Evolutionary conservation across 2,329 filamentous ascomycete species (phyloP).

Genomic region (Cladosporium sp.): DNA sequence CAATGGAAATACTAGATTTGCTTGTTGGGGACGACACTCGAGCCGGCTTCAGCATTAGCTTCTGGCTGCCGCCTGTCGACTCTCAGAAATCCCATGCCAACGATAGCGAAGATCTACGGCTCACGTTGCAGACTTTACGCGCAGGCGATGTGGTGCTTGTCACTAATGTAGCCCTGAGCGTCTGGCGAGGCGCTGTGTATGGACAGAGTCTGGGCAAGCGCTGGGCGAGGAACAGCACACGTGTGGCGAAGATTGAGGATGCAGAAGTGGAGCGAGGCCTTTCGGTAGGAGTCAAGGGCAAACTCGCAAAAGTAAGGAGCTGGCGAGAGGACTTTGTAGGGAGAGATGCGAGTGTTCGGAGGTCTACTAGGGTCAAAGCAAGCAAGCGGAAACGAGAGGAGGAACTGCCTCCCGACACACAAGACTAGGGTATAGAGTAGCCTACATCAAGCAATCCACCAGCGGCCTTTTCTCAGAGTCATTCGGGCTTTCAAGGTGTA

Average conservation of each 20-base stretch:
- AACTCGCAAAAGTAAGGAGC: constrained; percentile 60
- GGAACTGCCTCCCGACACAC: constrained; percentile 29
- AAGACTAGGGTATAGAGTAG: constrained; percentile 1
- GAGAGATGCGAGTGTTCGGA: constrained; percentile 2
- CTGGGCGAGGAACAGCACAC: constrained; percentile 60
- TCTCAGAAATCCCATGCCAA: constrained; percentile 19
- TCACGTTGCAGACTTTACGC: constrained; percentile 46
- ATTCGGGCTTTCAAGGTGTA: too few relatives aligned
- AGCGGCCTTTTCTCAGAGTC: too few relatives aligned
- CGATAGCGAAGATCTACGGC: constrained; percentile 33
- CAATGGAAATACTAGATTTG: constrained; percentile 65
- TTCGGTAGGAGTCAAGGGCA: constrained; percentile 54
- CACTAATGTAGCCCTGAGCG: constrained; percentile 69
- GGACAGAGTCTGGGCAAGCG: constrained; percentile 72
- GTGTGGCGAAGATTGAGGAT: constrained; percentile 9
- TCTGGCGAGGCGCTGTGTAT: constrained; percentile 71
- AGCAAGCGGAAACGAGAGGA: constrained; percentile 14
- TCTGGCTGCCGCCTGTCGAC: constrained; percentile 60
- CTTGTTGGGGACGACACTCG: constrained; percentile 80
- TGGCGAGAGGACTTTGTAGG: constrained; percentile 71
- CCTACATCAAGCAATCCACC: background rate
- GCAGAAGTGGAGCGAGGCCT: constrained; percentile 39
- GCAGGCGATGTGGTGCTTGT: constrained; percentile 72
- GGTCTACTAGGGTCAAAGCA: constrained; percentile 4
- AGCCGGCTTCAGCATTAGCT: constrained; percentile 72